phyloP scores from a whole-genome alignment of 2,329 filamentous ascomycete species.

The Sclerotinia subarctica region DNA sequence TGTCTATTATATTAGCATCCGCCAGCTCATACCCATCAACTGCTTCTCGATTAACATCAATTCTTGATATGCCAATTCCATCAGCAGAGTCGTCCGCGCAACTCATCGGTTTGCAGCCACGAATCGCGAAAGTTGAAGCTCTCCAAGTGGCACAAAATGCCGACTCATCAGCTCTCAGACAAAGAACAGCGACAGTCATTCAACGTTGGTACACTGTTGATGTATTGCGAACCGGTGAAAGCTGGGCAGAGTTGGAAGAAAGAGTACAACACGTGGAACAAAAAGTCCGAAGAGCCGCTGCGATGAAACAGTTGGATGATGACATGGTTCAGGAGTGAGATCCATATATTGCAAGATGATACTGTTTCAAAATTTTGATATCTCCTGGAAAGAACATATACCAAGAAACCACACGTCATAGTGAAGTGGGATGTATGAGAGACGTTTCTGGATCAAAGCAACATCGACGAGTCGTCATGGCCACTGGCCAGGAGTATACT shows the following conservation, averaged over 20 bases:
- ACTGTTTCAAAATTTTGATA: not conserved
- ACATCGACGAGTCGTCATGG: not conserved
- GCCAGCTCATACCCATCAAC: slow-evolving; percentile 38
- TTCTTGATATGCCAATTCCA: slow-evolving; percentile 37
- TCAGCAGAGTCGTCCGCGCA: slow-evolving; percentile 35
- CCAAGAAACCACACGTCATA: not conserved
- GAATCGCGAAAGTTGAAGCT: slow-evolving; percentile 36
- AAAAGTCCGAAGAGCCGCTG: slow-evolving; percentile 29
- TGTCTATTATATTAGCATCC: slow-evolving; percentile 37
- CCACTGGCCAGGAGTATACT: not conserved
- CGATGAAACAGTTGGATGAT: slow-evolving; percentile 29
- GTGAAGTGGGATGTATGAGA: slow-evolving; percentile 2
- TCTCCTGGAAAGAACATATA: not conserved
- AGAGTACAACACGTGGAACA: slow-evolving; percentile 36
- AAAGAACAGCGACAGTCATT: slow-evolving; percentile 35
- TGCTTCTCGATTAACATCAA: slow-evolving; percentile 38
- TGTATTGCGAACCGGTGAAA: slow-evolving; percentile 36
- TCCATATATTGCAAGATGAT: slow-evolving; percentile 28
- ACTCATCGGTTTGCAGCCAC: slow-evolving; percentile 37
- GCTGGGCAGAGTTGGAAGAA: slow-evolving; percentile 38
- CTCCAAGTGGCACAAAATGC: slow-evolving; percentile 36
- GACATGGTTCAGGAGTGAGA: slow-evolving; percentile 25
- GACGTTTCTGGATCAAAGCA: slow-evolving; percentile 1
- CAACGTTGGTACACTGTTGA: slow-evolving; percentile 38
- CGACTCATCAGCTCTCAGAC: slow-evolving; percentile 35